Evolutionary conservation across 306 rosid species (phyloP).

Genomic region (Boehmeria nivea): DNA sequence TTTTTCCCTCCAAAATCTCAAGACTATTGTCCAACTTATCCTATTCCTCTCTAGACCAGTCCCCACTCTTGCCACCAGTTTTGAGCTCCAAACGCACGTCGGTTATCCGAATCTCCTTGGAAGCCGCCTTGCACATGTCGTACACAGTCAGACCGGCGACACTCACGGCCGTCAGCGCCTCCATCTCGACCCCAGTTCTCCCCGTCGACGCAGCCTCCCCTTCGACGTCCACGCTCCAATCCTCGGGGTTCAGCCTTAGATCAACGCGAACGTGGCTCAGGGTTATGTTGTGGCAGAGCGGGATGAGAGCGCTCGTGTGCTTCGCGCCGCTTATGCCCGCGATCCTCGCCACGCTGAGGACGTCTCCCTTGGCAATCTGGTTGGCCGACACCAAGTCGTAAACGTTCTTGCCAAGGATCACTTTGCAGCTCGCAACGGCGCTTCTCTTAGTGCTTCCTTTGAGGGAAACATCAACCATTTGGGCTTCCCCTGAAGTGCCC

Average conservation of each 20-base stretch:
- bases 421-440: constrained; percentile 74
- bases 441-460: constrained; percentile 64
- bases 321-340: constrained; percentile 93
- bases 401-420: constrained; percentile 80
- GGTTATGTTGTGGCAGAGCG: constrained; percentile 71
- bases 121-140: constrained; percentile 96
- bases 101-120: constrained; percentile 61
- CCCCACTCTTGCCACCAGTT: constrained; percentile 91
- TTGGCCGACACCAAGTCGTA: constrained; percentile 70
- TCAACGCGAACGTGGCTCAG: constrained; percentile 62
- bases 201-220: constrained; percentile 71
- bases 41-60: constrained; percentile 40
- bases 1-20: not conserved
- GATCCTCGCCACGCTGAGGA: constrained; percentile 73
- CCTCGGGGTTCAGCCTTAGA: constrained; percentile 46
- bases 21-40: too few relatives aligned
- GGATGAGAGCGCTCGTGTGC: constrained; percentile 75
- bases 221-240: constrained; percentile 66
- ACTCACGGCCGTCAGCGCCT: constrained; percentile 80
- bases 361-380: constrained; percentile 76
- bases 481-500: constrained; percentile 65
- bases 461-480: constrained; percentile 86
- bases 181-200: constrained; percentile 81
- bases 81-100: constrained; percentile 59
- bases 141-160: constrained; percentile 75